Conservation (phyloP, 176 grass and related monocot genomes). For the Hordeum vulgare region MorexV3_pseudomolecules_assembly NC_058523.1:244635131-244635630, state of each 20-base stretch:
- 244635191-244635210: slow-evolving; percentile 79
- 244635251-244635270: slow-evolving; percentile 79
- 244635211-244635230: slow-evolving; percentile 81
- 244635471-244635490: too few species aligned
- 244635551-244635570: too few species aligned
- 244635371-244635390: slow-evolving; percentile 7
- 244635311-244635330: slow-evolving; percentile 59
- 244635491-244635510: too few species aligned
- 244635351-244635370: not conserved
- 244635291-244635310: slow-evolving; percentile 71
- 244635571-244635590: too few species aligned
- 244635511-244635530: too few species aligned
- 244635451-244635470: too few species aligned
- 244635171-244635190: slow-evolving; percentile 98
- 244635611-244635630: too few species aligned
- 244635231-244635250: slow-evolving; percentile 82
- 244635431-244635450: not conserved
- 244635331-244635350: slow-evolving; percentile 7
- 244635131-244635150: slow-evolving; percentile 87
- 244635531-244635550: too few species aligned
- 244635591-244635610: too few species aligned
- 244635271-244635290: slow-evolving; percentile 94
- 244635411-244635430: not conserved
- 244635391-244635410: not conserved
- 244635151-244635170: slow-evolving; percentile 86